Base-by-base conservation (phyloP, 2,329 filamentous ascomycete species). In the Corinectria fuckeliana region DNA sequence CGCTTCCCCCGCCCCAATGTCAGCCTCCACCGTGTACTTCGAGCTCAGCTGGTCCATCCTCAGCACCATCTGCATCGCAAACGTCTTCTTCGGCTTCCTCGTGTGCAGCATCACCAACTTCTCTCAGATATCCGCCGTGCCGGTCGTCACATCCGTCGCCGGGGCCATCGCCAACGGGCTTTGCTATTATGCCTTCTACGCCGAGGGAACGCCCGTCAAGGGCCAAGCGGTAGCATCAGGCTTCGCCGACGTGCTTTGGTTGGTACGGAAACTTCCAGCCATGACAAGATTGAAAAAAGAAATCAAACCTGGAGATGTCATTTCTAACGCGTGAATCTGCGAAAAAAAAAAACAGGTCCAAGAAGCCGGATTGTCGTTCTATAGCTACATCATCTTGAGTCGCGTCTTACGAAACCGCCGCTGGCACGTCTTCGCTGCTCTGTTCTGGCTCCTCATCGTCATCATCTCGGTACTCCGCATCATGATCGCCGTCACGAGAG, bases 381-480 rank as follows among this genome's bases (percentile, higher is more conserved):
- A 80, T 51, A 84, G 83, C 54, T 85, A 83, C 65, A 75, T 83
- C 32, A 83, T 84, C 55, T 75, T 86, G 0, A 79, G 76, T 14
- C 78, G 81, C 25, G 78, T 85, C n/a, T 73, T 86, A 0, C 78
- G 78, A 56, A 78, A 80, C 50, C 65, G 64, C n/a, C 68, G 68
- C 14, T 71, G 73, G 61, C 71, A 76, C 2, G 73, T 82, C 3
- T 86, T 85, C 58, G 77, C 81, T 36, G 70, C 71, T 3, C 78
- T 88, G 4, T 84, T 88, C 64, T 88, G 85, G 62, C 81, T 80
- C 3, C 84, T 88, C 61, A 74, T 88, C 32, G 74, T 80, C 1
- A 74, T 85, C 9, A 83, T 87, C 34, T 69, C 74, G 2, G 72
- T 80, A 0, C 79, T 87, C 36, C 81, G 85, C 44, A 67, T 80